Evolutionary conservation across 2,329 filamentous ascomycete species (phyloP), one percentile per base, ranked within the genome.

Genomic region (Trichoderma harzianum): DNA sequence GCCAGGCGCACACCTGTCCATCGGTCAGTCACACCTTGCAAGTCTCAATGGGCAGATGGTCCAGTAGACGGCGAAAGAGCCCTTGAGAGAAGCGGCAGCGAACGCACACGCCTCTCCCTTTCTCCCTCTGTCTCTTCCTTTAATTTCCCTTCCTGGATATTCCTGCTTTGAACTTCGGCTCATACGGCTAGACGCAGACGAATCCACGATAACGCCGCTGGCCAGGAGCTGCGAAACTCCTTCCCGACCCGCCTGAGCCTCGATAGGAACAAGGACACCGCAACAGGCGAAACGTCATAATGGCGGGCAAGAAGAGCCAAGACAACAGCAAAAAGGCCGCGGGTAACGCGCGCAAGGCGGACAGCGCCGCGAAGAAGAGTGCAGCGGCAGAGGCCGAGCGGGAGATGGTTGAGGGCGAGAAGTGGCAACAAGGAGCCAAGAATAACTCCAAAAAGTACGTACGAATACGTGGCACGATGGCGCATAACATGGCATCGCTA

Each of bases 281-380:
- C 61, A 39, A 43, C 39, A 43, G 16, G 10, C 28, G 7, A 66
- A 32, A 61, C 70, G 58, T 73, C 67, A 75, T 75, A 75, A 95
- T 95, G 92, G 91, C 86, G 32, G 88, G 87, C 76, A 93, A 93
- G 83, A 95, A 93, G 82, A 88, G 86, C 69, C 88, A 85, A 69
- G 94, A 97, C 74, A 94, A 92, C 83, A 92, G 87, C 81, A 98
- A 97, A 84, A 98, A 98, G 86, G 94, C 84, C 3, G 89, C 91
- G 10, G 96, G 95, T 75, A 94, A 98, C 82, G 94, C 95, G 74
- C 89, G 94, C 83, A 98, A 99, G 87, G 94, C 94, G 74, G 94
- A 98, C 63, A 91, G 90, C 3, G 95, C 94, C 1, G 92, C 93
- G 10, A 84, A 88, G 71, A 98, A 98, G 83, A 87, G 91, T 72